phyloP scores from a whole-genome alignment of 768 basidiomycete species.

The Tubosaeta brunneosetosa region DNA sequence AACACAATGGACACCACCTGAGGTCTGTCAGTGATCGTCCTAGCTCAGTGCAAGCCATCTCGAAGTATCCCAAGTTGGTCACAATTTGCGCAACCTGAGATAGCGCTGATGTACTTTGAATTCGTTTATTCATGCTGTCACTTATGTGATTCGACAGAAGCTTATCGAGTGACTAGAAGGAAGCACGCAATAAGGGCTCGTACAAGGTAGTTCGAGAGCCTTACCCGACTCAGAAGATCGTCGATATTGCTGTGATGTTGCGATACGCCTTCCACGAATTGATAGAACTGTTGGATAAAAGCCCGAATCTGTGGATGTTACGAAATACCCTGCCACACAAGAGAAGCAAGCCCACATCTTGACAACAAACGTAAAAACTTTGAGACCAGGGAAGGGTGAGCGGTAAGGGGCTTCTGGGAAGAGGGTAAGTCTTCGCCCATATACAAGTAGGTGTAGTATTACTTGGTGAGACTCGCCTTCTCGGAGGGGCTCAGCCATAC shows the following conservation, averaged over 20 bases:
- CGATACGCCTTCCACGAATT: conserved; percentile 92
- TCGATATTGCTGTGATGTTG: conserved; percentile 91
- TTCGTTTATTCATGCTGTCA: conserved; percentile 68
- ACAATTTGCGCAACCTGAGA: conserved; percentile 92
- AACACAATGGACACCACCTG: conserved; percentile 41
- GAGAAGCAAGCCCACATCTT: conserved; percentile 50
- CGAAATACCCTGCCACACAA: neutral
- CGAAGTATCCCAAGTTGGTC: conserved; percentile 89
- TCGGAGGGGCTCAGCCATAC: conserved; percentile 81
- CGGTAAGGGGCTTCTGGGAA: conserved; percentile 57
- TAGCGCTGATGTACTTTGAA: conserved; percentile 70
- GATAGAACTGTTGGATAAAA: conserved; percentile 94
- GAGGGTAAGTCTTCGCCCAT: conserved; percentile 1
- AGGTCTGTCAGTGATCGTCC: conserved; percentile 80
- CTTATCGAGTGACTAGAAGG: conserved; percentile 72
- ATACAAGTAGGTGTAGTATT: conserved; percentile 3
- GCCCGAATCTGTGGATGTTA: conserved; percentile 57
- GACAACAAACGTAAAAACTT: conserved; percentile 92
- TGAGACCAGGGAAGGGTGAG: conserved; percentile 89
- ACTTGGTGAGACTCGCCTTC: conserved; percentile 56
- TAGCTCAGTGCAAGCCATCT: conserved; percentile 77
- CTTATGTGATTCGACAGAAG: conserved; percentile 75
- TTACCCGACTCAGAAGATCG: conserved; percentile 82
- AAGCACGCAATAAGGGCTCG: neutral
- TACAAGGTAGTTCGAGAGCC: conserved; percentile 1